Percentiles rank a stretch among this genome's conserved stretches.
These are phyloP conservation scores for Aspergillus bombycis DNA, from an alignment of 2,329 filamentous ascomycete genomes.

Conservation along the genomic window DNA sequence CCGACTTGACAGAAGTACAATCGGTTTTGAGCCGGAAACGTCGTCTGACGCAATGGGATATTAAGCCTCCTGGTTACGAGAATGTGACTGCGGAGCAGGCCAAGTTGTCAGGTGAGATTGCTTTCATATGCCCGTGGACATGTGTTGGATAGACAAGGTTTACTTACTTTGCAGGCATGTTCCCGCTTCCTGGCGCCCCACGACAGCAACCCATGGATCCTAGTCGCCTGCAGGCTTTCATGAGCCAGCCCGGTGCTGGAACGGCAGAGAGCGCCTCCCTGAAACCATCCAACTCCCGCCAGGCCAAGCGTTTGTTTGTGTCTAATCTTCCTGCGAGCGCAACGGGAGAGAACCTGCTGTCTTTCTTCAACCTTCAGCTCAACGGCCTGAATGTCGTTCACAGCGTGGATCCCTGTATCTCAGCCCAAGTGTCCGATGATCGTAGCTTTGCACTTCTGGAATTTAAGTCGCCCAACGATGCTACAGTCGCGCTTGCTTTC, in stretches of 20 bases:
- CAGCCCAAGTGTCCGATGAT: conserved; percentile 80
- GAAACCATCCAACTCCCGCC: conserved; percentile 89
- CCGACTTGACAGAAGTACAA: conserved; percentile 86
- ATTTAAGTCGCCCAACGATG: conserved; percentile 83
- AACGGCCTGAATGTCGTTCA: conserved; percentile 95
- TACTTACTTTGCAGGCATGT: conserved; percentile 69
- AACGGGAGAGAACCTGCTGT: conserved; percentile 75
- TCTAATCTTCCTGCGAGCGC: conserved; percentile 75
- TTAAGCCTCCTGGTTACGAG: conserved; percentile 97
- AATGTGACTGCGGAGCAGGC: conserved; percentile 98
- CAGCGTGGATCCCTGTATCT: conserved; percentile 79
- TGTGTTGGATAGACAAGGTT: not conserved
- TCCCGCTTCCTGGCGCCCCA: conserved; percentile 92
- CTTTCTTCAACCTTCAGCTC: conserved; percentile 94
- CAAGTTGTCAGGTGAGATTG: conserved; percentile 73
- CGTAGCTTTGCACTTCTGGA: conserved; percentile 82
- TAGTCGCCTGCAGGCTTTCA: conserved; percentile 89
- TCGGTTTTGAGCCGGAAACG: conserved; percentile 84
- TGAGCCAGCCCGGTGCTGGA: conserved; percentile 80
- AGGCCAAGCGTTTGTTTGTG: conserved; percentile 88
- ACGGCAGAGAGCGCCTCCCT: conserved; percentile 73
- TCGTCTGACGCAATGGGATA: conserved; percentile 97
- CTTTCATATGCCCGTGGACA: not conserved
- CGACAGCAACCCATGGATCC: conserved; percentile 95
- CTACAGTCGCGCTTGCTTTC: conserved; percentile 86